Evolutionary conservation across 1,139 yeast genomes (phyloP), one percentile per base, ranked within the genome.

Genomic region (Taphrina populina): DNA sequence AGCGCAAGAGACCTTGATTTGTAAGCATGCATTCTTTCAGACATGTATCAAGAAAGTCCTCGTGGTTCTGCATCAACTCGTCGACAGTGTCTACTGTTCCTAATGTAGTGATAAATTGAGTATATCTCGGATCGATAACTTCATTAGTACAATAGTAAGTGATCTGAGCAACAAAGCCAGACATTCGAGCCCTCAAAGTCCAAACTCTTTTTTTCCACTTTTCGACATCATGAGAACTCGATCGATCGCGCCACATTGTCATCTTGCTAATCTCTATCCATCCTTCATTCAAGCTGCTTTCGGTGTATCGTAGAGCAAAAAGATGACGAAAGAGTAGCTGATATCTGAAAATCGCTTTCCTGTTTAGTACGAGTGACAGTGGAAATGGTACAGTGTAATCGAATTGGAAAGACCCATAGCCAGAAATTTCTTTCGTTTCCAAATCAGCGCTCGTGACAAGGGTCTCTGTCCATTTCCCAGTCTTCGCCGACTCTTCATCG

Each of bases 361-460:
- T 79, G 23, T 85, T 81, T 2, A 88, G 71, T 0, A 92, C 74
- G 35, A 90, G 73, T 62, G 88, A 88, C 46, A 88, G 70, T 0
- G 99, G 99, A 66, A 88, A 94, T 4, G 96, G 96, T 19, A 90
- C 73, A 24, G 76, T 73, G 32, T 87, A 68, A 54, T 86, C 85
- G 39, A 88, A 72, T 62, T 82, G 84, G 11, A 88, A 67, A 40
- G 79, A 79, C 63, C 83, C 78, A 5, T 79, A 72, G 11, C 81
- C 77, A 35, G 70, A 24, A 2, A 59, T 21, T 30, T 59, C 60
- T 52, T 55, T 62, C 15, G 54, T 49, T 24, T 58, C 59, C 11
- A 27, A 27, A 13, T 46, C 52, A 21, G 37, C 36, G 15, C 27
- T 26, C 46, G 63, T 58, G 19, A 59, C 43, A 5, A 56, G 59